Evolutionary conservation across 306 rosid species (phyloP).

Genomic region (Castanea crenata): DNA sequence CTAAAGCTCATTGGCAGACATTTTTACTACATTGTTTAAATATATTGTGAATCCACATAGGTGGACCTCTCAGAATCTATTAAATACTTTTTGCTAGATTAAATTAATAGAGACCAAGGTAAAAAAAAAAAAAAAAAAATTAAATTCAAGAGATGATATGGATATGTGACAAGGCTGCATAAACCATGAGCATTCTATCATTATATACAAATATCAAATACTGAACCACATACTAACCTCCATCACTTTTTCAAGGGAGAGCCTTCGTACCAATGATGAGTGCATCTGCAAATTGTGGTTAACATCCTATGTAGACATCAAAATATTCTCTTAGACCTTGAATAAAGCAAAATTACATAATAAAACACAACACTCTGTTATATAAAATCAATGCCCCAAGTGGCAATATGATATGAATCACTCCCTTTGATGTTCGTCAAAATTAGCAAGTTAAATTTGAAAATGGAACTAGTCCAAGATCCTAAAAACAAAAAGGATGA

Average conservation of each 20-base stretch:
- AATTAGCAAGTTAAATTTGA: neutral
- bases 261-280: slow-evolving; percentile 83
- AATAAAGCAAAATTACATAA: slow-evolving; percentile 1
- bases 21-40: neutral
- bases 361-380: neutral
- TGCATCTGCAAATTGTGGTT: slow-evolving; percentile 73
- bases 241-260: slow-evolving; percentile 72
- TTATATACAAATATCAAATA: neutral
- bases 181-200: neutral
- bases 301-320: slow-evolving; percentile 41
- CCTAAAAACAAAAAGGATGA: neutral
- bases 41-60: neutral
- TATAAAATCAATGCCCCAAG: neutral
- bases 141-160: neutral
- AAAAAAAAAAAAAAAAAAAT: neutral
- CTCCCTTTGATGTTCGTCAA: neutral
- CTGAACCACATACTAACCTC: slow-evolving; percentile 57
- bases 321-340: neutral
- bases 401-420: neutral
- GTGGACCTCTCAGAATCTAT: neutral
- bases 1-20: neutral
- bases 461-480: neutral
- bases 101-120: neutral
- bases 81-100: neutral
- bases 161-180: neutral